These are phyloP conservation scores for Colletotrichum shisoi DNA, from an alignment of 2,329 filamentous ascomycete species.

Conservation along the genomic window DNA sequence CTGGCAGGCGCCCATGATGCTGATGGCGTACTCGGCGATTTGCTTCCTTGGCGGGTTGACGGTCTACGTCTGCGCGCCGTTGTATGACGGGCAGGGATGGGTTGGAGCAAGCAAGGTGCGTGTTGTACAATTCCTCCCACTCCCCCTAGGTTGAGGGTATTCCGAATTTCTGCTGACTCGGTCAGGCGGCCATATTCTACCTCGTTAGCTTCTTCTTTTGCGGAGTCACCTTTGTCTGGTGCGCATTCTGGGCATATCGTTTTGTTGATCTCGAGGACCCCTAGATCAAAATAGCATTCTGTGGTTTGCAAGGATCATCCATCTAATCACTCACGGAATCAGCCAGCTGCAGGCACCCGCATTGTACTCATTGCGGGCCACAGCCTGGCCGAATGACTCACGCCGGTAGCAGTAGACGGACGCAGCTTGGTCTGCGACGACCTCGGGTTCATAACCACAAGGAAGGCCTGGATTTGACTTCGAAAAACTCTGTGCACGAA, in stretches of 20 bases:
- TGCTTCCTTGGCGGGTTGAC: constrained; percentile 42
- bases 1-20: constrained; percentile 46
- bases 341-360: neutral
- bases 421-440: neutral
- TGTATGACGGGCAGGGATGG: constrained; percentile 40
- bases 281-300: neutral
- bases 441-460: neutral
- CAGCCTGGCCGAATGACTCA: constrained; percentile 33
- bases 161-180: neutral
- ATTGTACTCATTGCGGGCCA: neutral
- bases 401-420: constrained; percentile 3
- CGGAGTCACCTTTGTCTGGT: constrained; percentile 42
- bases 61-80: constrained; percentile 42
- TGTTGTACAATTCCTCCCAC: neutral
- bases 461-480: neutral
- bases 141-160: neutral
- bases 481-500: neutral
- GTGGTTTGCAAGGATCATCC: neutral
- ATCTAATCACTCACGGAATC: too few relatives aligned
- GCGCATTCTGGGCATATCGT: constrained; percentile 45
- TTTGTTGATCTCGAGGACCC: constrained; percentile 42
- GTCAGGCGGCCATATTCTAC: constrained; percentile 41
- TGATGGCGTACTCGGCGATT: constrained; percentile 43
- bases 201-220: constrained; percentile 39
- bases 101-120: constrained; percentile 40